Percentiles rank a stretch among this genome's conserved stretches.
Evolutionary conservation across 2,329 filamentous ascomycete genomes (phyloP).

Genomic region (Aspergillus sp.): DNA sequence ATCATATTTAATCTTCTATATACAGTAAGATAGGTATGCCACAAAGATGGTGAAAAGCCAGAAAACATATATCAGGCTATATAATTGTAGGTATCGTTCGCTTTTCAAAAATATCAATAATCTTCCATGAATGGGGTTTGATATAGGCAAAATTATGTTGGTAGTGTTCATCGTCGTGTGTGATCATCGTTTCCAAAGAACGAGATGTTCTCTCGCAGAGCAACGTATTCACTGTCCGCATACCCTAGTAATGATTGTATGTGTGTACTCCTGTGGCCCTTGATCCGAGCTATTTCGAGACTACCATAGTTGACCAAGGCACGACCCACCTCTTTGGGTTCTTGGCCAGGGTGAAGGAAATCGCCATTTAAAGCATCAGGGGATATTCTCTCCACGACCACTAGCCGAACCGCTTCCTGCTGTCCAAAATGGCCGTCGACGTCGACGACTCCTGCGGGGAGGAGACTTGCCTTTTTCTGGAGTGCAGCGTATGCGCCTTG

Average conservation of each 20-base stretch:
- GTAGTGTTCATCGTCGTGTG: background rate
- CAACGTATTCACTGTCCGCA: constrained; percentile 92
- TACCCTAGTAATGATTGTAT: constrained; percentile 82
- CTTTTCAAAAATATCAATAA: constrained; percentile 5
- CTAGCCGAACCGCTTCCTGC: constrained; percentile 85
- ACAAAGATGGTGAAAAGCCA: background rate
- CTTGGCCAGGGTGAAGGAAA: constrained; percentile 37
- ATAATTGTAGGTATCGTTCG: constrained; percentile 5
- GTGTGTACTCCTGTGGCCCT: constrained; percentile 77
- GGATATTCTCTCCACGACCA: constrained; percentile 68
- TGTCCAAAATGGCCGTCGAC: constrained; percentile 87
- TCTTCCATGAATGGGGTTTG: background rate
- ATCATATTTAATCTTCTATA: constrained; percentile 1
- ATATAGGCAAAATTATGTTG: background rate
- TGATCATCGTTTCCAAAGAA: constrained; percentile 53
- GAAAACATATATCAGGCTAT: background rate
- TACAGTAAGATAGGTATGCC: background rate
- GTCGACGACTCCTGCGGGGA: constrained; percentile 87
- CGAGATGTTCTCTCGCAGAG: constrained; percentile 81
- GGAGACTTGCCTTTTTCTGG: constrained; percentile 77
- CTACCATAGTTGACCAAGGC: constrained; percentile 93
- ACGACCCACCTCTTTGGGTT: constrained; percentile 73
- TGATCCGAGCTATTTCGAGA: constrained; percentile 77
- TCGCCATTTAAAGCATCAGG: constrained; percentile 42
- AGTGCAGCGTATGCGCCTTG: constrained; percentile 81